Evolutionary conservation across 495 filamentous ascomycete genomes (phyloP), one percentile per base, ranked within the genome.

Genomic region (Filosporella fistucella): DNA sequence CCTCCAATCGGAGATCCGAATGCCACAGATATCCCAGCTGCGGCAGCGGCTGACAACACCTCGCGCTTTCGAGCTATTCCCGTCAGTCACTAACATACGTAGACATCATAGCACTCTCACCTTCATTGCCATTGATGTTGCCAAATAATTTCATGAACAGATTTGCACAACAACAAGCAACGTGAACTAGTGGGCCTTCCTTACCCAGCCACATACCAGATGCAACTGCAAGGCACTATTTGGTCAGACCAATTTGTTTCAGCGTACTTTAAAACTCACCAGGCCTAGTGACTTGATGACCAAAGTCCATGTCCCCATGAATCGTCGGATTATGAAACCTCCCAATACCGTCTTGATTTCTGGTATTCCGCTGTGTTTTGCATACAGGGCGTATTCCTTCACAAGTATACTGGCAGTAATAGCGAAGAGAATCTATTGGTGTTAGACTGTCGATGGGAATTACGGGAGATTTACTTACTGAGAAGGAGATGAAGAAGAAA

Each of bases 181-280:
- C 94, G 66, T 98, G 93, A 0, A 98, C 94, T 26, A 98, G 70
- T 8, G 93, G 93, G 4, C 93, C 93, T 74, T 98, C 93, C 62
- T 98, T 98, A 16, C 93, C 93, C n/a, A 98, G 67, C 93, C 93
- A 98, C 67, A 98, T 77, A 12, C 93, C 94, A 16, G 93, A 97
- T 52, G 89, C 89, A 53, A 96, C 94, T 21, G 93, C 84, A 33
- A 98, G 77, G 65, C 93, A 94, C 88, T 89, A 23, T 17, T 35
- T 56, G 51, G 70, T 52, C 64, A 62, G 41, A 49, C 0, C 16
- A 22, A 38, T 20, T 16, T 2, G 22, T 3, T 21, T 24, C 30
- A 23, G 18, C 29, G 20, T 2, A n/a, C 36, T 7, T 4, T 17
- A 21, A 22, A 23, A 66, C 80, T 63, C 72, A 93, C 89, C 68